Conservation (phyloP, 1,139 yeast species). For the Lodderomyces jiufengensis region DNA sequence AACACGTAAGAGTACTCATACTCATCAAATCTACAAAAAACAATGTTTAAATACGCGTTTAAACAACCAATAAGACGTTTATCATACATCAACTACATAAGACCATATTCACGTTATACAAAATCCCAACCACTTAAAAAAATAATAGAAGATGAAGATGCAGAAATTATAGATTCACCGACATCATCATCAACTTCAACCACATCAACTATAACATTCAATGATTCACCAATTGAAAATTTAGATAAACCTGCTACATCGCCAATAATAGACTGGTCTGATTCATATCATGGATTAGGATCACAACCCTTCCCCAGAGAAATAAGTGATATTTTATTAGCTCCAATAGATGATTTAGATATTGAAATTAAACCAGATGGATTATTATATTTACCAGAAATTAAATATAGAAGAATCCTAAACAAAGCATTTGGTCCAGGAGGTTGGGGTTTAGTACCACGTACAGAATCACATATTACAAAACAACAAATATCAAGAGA, state of each 20-base stretch:
- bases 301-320: constrained; percentile 64
- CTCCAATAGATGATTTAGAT: constrained; percentile 62
- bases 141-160: constrained; percentile 5
- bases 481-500: constrained; percentile 69
- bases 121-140: constrained; percentile 2
- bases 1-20: no score
- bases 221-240: constrained; percentile 17
- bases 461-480: constrained; percentile 80
- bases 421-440: constrained; percentile 97
- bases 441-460: constrained; percentile 97
- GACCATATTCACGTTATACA: no score
- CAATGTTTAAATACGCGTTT: no score
- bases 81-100: constrained; percentile 6
- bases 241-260: not conserved
- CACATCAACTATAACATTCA: constrained; percentile 12
- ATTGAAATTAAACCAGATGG: constrained; percentile 97
- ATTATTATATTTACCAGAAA: constrained; percentile 84
- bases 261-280: constrained; percentile 55
- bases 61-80: no score
- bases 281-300: constrained; percentile 81
- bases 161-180: not conserved
- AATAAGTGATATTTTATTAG: constrained; percentile 55
- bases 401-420: constrained; percentile 84
- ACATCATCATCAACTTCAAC: not conserved
- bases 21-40: no score